Evolutionary conservation across 192 early-diverging fungal species (phyloP), one percentile per base, ranked within the genome.

Genomic region (Entomortierella parvispora): DNA sequence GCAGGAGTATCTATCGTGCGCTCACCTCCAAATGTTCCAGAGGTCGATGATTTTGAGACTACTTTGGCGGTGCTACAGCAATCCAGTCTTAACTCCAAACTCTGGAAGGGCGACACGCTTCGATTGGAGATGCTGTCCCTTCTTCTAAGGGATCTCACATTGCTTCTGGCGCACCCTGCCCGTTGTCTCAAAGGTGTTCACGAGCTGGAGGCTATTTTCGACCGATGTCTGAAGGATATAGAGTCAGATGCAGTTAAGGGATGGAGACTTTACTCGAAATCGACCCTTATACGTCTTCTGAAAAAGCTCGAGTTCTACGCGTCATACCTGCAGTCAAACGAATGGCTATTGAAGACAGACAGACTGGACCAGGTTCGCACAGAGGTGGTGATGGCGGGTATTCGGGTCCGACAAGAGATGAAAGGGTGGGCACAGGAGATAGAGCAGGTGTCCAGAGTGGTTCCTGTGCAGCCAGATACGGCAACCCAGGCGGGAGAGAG

Each of bases 231-330:
- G 17, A 15, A 40, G 40, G 11, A 7, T 32, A 17, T 8, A 18
- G 15, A 32, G 1, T 15, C 28, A 43, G 23, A 34, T 3, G 8
- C 4, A 7, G 23, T 28, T 7, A 2, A 20, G 8, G 12, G 15
- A 20, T 51, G 58, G 37, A 40, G 20, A 15, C 42, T 63, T 14
- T 68, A 28, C 48, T 37, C 58, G 15, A 77, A 77, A 53, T 52
- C 65, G 8, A n/a, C 18, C 14, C 32, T 77, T 34, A 45, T 49
- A 2, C 58, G 74, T 3, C 42, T 77, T 18, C 52, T 59, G 22
- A 77, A 77, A 18, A 77, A 77, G 43, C 65, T 77, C 1, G 74
- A 77, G 55, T 77, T 77, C 34, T 77, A 77, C 17, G 66, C 68
- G 43, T 77, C 74, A 10, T 77, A 68, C 28, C 32, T 77, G 37